Base-by-base conservation (phyloP, 2,329 filamentous ascomycete species). In the Fusarium euwallaceae region DNA sequence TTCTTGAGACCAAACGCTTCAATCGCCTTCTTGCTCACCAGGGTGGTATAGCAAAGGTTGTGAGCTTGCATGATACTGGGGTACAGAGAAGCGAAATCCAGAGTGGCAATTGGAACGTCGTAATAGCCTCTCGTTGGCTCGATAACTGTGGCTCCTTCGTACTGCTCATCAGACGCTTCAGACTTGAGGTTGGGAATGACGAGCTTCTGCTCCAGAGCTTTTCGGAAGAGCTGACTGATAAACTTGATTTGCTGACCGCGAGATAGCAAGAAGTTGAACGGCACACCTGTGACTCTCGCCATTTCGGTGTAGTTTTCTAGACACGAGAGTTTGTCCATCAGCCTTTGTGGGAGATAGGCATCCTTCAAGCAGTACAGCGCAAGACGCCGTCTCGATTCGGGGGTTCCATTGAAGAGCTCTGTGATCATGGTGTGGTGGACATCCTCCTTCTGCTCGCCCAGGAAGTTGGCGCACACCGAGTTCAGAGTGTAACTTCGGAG, bases 391-490 rank as follows among this genome's bases (percentile, higher is more conserved):
- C 97, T 88, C 5, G 96, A 98, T 81, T 99, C 97, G 0, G 95
- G 92, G 0, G 97, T 98, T 71, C 97, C 97, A 81, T 99, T 98
- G 88, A 95, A 98, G 4, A 99, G 86, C 80, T 98, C 97, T 0
- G 97, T 99, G 79, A 99, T 99, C 95, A 99, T 99, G 4, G 95
- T 98, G 84, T 99, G 92, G 80, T 99, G 97, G 4, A 99, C 97
- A 83, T 99, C 97, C 84, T 99, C 97, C 81, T 99, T 99, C 81
- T 99, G 97, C 82, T 99, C 97, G 56, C 95, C 95, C 27, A 99
- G 83, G 80, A 99, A 99, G 74, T 99, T 94, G 6, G 97, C 94
- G 76, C 92, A 97, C 7, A 99, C 97, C 2, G 97, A 98, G 83
- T 99, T 99, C 32, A 99, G 88, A 0, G 97, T 99, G 82, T 99